A percentile compares a stretch with the other conserved stretches of the same genome.
phyloP scores from a whole-genome alignment of 495 filamentous ascomycete genomes.

The Lichenothelia convexa region DNA sequence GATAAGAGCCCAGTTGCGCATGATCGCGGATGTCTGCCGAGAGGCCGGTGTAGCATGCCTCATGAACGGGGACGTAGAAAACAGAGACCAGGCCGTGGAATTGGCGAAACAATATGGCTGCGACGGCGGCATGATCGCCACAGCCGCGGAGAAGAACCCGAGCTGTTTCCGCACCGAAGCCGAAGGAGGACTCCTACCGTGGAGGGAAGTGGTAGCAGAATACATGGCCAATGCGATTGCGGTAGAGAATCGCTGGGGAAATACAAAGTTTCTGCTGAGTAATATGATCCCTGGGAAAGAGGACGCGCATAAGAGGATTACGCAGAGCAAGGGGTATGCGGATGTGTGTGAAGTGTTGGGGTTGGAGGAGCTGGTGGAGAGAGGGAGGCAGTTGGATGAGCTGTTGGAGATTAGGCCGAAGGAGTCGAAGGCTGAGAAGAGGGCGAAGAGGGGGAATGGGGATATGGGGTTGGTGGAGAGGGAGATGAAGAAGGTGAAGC shows the following conservation, averaged over 20 bases:
- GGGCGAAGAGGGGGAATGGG: conserved; percentile 28
- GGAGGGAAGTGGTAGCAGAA: conserved; percentile 54
- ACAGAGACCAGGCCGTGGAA: conserved; percentile 42
- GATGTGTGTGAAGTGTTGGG: conserved; percentile 43
- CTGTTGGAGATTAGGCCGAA: conserved; percentile 39
- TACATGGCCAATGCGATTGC: conserved; percentile 55
- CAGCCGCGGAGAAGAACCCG: conserved; percentile 70
- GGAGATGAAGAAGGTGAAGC: not conserved
- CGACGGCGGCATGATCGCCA: conserved; percentile 95
- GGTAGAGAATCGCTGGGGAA: conserved; percentile 68
- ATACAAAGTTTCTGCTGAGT: conserved; percentile 77
- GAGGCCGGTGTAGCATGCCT: conserved; percentile 73
- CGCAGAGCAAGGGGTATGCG: conserved; percentile 40
- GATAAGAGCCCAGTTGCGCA: conserved; percentile 65
- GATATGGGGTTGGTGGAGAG: not conserved
- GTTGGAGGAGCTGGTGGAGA: conserved; percentile 38
- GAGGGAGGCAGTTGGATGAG: conserved; percentile 43
- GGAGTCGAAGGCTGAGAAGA: conserved; percentile 31
- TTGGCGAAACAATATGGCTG: conserved; percentile 59
- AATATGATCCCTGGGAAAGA: conserved; percentile 73
- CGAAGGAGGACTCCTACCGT: conserved; percentile 46
- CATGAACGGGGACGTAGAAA: conserved; percentile 84
- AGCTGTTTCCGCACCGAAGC: conserved; percentile 55
- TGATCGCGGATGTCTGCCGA: conserved; percentile 59
- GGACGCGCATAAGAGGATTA: conserved; percentile 34